phyloP scores from a whole-genome alignment of 176 grass and related monocot genomes.

The Leersia perrieri region DNA sequence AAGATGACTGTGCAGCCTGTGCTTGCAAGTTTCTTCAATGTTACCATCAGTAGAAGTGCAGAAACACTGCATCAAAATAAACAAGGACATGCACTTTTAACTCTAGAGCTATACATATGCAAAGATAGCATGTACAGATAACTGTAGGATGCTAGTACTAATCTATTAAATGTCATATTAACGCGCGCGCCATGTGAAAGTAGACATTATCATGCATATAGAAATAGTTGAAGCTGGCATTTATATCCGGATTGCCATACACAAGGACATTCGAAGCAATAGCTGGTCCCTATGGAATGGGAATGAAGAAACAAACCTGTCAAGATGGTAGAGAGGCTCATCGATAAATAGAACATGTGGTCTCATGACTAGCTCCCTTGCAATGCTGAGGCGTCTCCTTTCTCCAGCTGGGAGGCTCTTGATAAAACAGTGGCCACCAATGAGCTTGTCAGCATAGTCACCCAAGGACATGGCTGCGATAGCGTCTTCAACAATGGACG shows the following conservation, averaged over 20 bases:
- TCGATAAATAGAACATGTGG: constrained; percentile 86
- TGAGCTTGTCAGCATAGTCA: constrained; percentile 80
- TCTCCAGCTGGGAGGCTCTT: constrained; percentile 67
- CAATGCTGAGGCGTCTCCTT: constrained; percentile 85
- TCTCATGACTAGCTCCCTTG: constrained; percentile 89
- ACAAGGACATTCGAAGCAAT: background rate
- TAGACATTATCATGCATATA: background rate
- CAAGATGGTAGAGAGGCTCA: constrained; percentile 86
- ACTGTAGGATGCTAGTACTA: background rate
- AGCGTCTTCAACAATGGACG: constrained; percentile 68
- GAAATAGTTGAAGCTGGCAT: background rate
- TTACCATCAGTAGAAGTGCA: constrained; percentile 95
- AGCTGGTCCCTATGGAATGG: background rate
- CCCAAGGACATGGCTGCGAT: constrained; percentile 76
- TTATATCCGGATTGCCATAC: background rate
- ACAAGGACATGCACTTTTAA: background rate
- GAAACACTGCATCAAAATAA: constrained; percentile 68
- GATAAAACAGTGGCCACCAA: constrained; percentile 71
- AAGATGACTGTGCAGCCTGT: constrained; percentile 97
- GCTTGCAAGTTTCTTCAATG: constrained; percentile 95
- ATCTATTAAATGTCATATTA: background rate
- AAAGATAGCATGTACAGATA: background rate
- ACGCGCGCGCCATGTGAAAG: background rate
- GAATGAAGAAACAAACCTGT: constrained; percentile 57
- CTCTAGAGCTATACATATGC: background rate